Evolutionary conservation across 805 yeast genomes (phyloP).

Genomic region (Hanseniaspora lachancei): DNA sequence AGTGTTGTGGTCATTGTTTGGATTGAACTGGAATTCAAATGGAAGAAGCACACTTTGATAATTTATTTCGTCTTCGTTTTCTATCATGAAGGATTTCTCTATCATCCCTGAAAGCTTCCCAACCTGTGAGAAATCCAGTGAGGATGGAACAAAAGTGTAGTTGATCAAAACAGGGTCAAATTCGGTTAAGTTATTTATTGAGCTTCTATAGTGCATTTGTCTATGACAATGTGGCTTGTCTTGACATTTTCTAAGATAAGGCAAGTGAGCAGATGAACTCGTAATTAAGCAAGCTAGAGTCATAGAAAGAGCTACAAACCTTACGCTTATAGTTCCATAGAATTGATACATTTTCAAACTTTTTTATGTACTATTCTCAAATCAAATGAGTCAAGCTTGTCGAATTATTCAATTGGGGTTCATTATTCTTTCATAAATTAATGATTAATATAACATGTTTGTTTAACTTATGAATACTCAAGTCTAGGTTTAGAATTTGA

Average conservation of each 20-base stretch:
- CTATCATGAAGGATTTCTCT: conserved; percentile 30
- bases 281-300: neutral
- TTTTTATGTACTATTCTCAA: neutral
- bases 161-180: conserved; percentile 27
- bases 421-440: neutral
- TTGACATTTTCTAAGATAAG: conserved; percentile 49
- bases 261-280: neutral
- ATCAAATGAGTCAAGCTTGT: neutral
- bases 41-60: conserved; percentile 38
- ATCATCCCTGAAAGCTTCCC: conserved; percentile 27
- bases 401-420: neutral
- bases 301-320: neutral
- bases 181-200: conserved; percentile 32
- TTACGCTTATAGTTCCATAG: neutral
- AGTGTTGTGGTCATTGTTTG: conserved; percentile 35
- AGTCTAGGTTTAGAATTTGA: neutral
- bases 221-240: conserved; percentile 76
- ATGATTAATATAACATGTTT: too few species aligned
- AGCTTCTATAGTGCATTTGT: conserved; percentile 36
- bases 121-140: neutral
- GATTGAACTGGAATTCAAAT: conserved; percentile 38
- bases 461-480: too few species aligned
- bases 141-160: conserved; percentile 20
- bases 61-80: conserved; percentile 14
- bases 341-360: neutral